Percentiles rank a stretch among this genome's conserved stretches.
Conservation (phyloP, 192 early-diverging fungal genomes). For the Diversispora eburnea region DNA sequence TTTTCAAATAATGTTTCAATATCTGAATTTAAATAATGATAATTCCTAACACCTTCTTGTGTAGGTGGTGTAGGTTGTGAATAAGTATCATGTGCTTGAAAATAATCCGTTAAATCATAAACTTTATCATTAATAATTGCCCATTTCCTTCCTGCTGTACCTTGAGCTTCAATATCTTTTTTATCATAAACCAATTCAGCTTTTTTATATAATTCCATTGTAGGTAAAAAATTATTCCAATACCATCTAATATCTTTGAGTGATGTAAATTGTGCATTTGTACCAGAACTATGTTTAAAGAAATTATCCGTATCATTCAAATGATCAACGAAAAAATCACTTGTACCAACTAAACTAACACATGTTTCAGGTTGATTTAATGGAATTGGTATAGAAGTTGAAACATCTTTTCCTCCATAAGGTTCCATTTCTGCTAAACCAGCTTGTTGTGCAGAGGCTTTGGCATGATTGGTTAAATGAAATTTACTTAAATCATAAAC, state of each 20-base stretch:
- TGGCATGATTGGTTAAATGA: constrained; percentile 53
- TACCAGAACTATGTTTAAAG: constrained; percentile 37
- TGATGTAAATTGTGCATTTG: constrained; percentile 35
- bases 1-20: too few relatives aligned
- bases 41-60: constrained; percentile 28
- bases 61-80: constrained; percentile 35
- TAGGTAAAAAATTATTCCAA: constrained; percentile 44
- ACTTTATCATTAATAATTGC: constrained; percentile 60
- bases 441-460: constrained; percentile 36
- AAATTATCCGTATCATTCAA: constrained; percentile 25
- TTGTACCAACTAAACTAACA: constrained; percentile 46
- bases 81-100: not conserved
- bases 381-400: constrained; percentile 59
- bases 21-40: not conserved
- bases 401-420: constrained; percentile 62
- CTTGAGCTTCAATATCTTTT: constrained; percentile 47
- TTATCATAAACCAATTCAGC: constrained; percentile 57
- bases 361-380: constrained; percentile 51
- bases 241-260: constrained; percentile 49
- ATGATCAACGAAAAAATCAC: constrained; percentile 9
- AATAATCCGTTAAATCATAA: constrained; percentile 64
- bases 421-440: constrained; percentile 43
- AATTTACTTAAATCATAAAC: constrained; percentile 71
- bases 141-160: constrained; percentile 46
- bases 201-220: constrained; percentile 46